Base-by-base conservation (phyloP, 768 basidiomycete species). In the Boletellus ananas region DNA sequence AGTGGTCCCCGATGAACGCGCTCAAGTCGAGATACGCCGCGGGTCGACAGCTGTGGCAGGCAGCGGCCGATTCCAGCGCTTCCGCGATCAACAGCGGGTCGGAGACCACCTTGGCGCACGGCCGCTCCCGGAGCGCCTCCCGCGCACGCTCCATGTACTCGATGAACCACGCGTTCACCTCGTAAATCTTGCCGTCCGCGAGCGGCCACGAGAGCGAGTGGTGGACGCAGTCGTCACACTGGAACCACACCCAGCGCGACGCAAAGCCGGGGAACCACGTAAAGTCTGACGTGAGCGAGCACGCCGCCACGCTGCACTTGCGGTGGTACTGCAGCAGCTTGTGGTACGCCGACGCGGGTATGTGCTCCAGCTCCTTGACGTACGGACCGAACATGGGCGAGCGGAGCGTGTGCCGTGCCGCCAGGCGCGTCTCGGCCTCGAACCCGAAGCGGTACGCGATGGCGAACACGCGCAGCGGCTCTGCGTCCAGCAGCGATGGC, bases 171-270 rank as follows among this genome's bases (percentile, higher is more conserved):
- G 59, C 49, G 3, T 68, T 68, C 48, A 68, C 66, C 57, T 68
- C 66, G 43, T 68, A 70, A 20, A 68, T 68, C 57, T 68, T 68
- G 17, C 66, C 68, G 18, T 68, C 66, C 38, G 66, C 58, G 34
- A 68, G 59, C 23, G 66, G 66, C 66, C 68, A 68, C 27, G 66
- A 68, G 21, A 68, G 56, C 18, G 57, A 45, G 49, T 68, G 66
- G 47, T 69, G 66, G 27, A 70, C 47, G n/a, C 66, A 68, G 33
- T 68, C 66, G 10, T 72, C 71, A 13, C 68, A 71, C 51, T 72
- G 70, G 62, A 71, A 71, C 62, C 67, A 71, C 38, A 69, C 61
- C 61, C 64, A 72, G 27, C 71, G 70, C 39, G 67, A 68, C 5
- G 67, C 67, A 18, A 70, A 68, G 13, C 55, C 60, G 1, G 62